Base-by-base conservation (phyloP, 306 rosid species). In the Vigna angularis region DNA sequence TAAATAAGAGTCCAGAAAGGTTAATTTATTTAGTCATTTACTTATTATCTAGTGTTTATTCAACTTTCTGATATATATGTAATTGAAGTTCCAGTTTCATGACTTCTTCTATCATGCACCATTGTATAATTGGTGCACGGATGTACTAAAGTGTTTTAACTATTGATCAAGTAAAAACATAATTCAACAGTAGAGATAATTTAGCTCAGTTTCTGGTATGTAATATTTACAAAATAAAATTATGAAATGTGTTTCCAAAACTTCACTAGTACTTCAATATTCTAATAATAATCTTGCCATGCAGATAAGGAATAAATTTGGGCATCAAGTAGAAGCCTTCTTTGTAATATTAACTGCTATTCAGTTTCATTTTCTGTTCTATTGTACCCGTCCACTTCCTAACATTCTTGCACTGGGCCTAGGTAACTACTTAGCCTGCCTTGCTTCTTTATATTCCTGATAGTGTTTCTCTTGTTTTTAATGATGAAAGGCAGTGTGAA, bases 341-440 rank as follows among this genome's bases (percentile, higher is more conserved):
- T 90, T 86, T 83, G 91, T 84, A 65, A 85, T 94, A 75, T 70
- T 94, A 17, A 89, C 95, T 48, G 90, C 92, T 51, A 20, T 87
- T 85, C 97, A 94, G 86, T 94, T 92, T 85, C 98, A 94, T 79
- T 76, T 90, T 79, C 85, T 94, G 79, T 94, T 92, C 88, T 94
- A 94, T 71, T 91, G 93, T 77, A 85, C 95, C 16, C 96, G 97
- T 50, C 98, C 97, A 0, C 98, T 94, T 65, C 95, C 97, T 38
- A 92, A 92, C 83, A 83, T 88, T 75, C 88, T 94, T 64, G 98
- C 97, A 71, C 75, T 90, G 80, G 87, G 90, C 79, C 72, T 77
- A 82, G 97, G 98, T 94, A 90, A 70, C 78, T 71, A 71, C 78
- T 79, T 76, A 66, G 51, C 71, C 75, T 47, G 24, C 53, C 55